Percentiles rank a stretch among this genome's conserved stretches.
Evolutionary conservation across 441 rosid species (phyloP).

Genomic region (Gossypium schwendimanii): DNA sequence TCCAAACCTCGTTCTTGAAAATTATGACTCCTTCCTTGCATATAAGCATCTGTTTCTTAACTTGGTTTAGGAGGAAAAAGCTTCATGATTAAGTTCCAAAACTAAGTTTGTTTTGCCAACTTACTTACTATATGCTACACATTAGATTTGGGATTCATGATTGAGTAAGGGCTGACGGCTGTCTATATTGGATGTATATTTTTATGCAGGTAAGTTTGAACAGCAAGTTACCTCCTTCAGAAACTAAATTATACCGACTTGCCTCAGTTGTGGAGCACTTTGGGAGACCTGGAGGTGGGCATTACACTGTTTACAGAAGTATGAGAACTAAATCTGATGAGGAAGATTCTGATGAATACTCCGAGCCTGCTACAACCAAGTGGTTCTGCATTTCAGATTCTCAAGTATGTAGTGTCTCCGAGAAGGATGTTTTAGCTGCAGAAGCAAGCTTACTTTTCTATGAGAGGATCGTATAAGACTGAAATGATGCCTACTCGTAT

Average conservation of each 20-base stretch:
- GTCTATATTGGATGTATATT: background rate
- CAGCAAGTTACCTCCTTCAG: slow-evolving; percentile 12
- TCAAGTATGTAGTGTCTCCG: slow-evolving; percentile 44
- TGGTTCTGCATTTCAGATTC: slow-evolving; percentile 88
- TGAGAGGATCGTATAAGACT: slow-evolving; percentile 40
- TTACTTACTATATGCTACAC: background rate
- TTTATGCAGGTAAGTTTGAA: slow-evolving; percentile 22
- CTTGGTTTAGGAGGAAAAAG: background rate
- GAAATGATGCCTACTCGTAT: background rate
- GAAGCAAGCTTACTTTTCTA: slow-evolving; percentile 86
- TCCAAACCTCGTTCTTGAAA: background rate
- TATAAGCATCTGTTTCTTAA: background rate
- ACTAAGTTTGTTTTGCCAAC: background rate
- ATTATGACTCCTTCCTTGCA: background rate
- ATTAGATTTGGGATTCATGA: background rate
- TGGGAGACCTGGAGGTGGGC: slow-evolving; percentile 74
- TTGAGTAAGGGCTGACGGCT: background rate
- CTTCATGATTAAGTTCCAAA: background rate
- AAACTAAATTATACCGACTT: slow-evolving; percentile 38
- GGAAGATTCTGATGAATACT: slow-evolving; percentile 17
- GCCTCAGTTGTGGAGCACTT: slow-evolving; percentile 79
- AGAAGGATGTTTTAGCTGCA: slow-evolving; percentile 66
- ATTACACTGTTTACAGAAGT: slow-evolving; percentile 75
- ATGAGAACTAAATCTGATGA: slow-evolving; percentile 19
- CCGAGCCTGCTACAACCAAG: slow-evolving; percentile 17